Evolutionary conservation across 2,329 filamentous ascomycete species (phyloP), one percentile per base, ranked within the genome.

Genomic region (Penicillium sp.): DNA sequence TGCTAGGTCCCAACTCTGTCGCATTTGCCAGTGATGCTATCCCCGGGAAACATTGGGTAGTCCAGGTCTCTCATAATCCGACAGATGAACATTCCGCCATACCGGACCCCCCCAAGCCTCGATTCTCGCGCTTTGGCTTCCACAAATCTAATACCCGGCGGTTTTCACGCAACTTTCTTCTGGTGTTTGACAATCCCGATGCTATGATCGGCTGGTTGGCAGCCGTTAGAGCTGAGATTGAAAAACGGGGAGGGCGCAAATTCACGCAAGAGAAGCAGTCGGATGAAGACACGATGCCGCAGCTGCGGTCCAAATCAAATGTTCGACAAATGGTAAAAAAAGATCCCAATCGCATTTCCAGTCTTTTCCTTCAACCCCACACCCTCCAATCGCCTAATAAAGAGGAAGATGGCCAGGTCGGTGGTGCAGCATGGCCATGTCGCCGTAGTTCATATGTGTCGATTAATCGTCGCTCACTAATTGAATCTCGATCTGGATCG

Each of bases 11-110:
- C 17, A 69, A 75, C 5, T 79, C 77, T 10, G 77, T 77, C 14
- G 78, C 78, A 11, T 79, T 79, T 64, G 78, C 75, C 2, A 78
- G 77, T 58, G 78, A 80, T 65, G 77, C 75, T 8, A 77, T 80
- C 55, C 76, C 77, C 0, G 78, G 78, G 3, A 78, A 74, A 56
- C 78, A 77, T 53, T 80, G 74, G 73, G 78, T 80, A 5, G 61
- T 80, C 38, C 77, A 79, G 54, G 68, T 80, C 12, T 78, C 75
- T 12, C 72, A 76, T 35, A 70, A 69, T 4, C 61, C 69, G 3
- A 65, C 68, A 5, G 67, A 72, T 10, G 69, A 72, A 43, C 46
- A 47, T 19, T 56, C 65, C 5, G 58, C 61, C 5, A 40, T 59
- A 7, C 17, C 61, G 5, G 73, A 76, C 35, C 58, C 64, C 4